phyloP scores from a whole-genome alignment of 1,139 yeast species.

The Entelexis sorbosivorans region DNA sequence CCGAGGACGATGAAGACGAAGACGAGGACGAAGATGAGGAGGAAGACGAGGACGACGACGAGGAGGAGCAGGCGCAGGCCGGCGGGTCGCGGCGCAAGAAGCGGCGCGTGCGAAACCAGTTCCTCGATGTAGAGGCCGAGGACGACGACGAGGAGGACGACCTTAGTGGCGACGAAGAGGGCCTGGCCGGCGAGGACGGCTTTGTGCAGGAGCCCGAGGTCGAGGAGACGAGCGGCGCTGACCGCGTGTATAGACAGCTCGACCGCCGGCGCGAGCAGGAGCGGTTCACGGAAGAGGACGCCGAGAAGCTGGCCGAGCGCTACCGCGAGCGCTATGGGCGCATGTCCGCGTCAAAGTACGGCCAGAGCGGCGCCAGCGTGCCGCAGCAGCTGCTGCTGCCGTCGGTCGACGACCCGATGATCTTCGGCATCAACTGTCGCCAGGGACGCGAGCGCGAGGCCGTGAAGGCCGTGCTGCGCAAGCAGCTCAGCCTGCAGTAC shows the following conservation, averaged over 20 bases:
- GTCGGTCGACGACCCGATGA: constrained; percentile 90
- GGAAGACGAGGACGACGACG: constrained; percentile 23
- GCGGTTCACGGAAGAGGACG: constrained; percentile 76
- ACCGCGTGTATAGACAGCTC: constrained; percentile 73
- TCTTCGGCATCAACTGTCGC: constrained; percentile 90
- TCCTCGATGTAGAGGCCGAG: constrained; percentile 97
- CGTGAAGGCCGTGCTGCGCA: constrained; percentile 72
- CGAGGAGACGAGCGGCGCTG: constrained; percentile 35
- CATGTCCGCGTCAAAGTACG: constrained; percentile 69
- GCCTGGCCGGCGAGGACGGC: constrained; percentile 62
- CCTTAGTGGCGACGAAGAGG: constrained; percentile 90
- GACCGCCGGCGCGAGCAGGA: constrained; percentile 56
- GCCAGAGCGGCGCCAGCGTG: constrained; percentile 49
- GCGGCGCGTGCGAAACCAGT: constrained; percentile 71
- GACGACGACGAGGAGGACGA: constrained; percentile 98
- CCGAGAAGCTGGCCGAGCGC: constrained; percentile 85
- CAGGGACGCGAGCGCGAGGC: constrained; percentile 89
- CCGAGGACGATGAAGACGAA: neutral
- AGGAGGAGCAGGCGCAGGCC: constrained; percentile 27
- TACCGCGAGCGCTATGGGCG: constrained; percentile 89
- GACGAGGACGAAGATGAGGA: constrained; percentile 8
- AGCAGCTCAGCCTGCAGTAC: constrained; percentile 57
- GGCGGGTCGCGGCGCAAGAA: constrained; percentile 37
- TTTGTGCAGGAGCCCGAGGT: constrained; percentile 46
- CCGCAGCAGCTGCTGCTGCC: constrained; percentile 91